Percentiles rank a stretch among this genome's conserved stretches.
These are phyloP conservation scores for Pyricularia pennisetigena DNA, from an alignment of 2,329 filamentous ascomycete species.

Conservation along the genomic window DNA sequence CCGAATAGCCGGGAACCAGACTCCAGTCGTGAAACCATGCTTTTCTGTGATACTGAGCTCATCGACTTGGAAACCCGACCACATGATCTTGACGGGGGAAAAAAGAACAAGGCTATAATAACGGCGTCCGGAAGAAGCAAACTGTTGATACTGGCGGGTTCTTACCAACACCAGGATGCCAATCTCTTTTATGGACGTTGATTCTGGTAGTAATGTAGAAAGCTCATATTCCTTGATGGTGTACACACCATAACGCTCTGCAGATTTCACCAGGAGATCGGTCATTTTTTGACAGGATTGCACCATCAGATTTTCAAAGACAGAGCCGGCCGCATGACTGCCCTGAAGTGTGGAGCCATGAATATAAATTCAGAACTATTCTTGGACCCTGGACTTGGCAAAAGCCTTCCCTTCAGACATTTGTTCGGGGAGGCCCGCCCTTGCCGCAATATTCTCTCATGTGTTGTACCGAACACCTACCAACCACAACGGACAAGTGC, in stretches of 20 bases:
- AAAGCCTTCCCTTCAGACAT: not conserved
- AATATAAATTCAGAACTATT: not conserved
- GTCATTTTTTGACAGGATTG: not conserved
- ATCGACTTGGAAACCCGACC: not conserved
- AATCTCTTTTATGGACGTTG: not conserved
- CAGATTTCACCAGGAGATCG: not conserved
- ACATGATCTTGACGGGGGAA: not conserved
- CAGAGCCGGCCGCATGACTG: not conserved
- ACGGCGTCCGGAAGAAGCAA: too few species aligned
- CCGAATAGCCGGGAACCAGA: not conserved
- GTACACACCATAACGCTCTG: not conserved
- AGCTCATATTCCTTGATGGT: not conserved
- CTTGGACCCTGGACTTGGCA: not conserved
- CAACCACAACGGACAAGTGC: not conserved
- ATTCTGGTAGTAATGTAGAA: not conserved
- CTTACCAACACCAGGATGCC: not conserved
- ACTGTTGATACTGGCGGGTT: not conserved
- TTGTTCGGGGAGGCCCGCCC: not conserved
- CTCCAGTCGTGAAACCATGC: not conserved
- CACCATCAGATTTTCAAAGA: not conserved
- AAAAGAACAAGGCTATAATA: not conserved
- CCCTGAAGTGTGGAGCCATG: not conserved
- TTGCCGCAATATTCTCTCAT: not conserved
- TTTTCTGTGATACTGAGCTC: not conserved
- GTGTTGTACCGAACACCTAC: not conserved